Conservation (phyloP, 441 rosid genomes). For the Populus hybrid region DNA sequence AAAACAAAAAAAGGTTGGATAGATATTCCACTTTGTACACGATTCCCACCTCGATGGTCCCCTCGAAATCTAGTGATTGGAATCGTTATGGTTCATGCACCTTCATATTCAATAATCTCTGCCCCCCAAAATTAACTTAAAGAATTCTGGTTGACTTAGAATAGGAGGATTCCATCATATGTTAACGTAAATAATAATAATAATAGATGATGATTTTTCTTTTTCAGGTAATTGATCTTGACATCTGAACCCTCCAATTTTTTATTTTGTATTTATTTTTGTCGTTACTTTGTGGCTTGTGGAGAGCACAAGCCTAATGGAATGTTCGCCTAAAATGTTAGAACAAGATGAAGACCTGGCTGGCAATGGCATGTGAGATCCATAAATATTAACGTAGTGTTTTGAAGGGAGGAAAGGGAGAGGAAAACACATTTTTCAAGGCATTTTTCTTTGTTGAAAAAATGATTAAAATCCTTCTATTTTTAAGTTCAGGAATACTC, state of each 20-base stretch:
- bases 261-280: too few species aligned
- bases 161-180: neutral
- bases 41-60: neutral
- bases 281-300: neutral
- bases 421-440: too few species aligned
- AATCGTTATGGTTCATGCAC: neutral
- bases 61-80: neutral
- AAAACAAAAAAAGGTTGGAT: neutral
- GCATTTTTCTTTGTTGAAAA: too few species aligned
- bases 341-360: neutral
- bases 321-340: neutral
- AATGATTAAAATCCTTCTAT: too few species aligned
- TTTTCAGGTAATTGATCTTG: too few species aligned
- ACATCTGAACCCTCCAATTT: too few species aligned
- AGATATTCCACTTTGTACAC: neutral
- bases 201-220: too few species aligned
- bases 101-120: neutral
- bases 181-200: too few species aligned
- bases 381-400: neutral
- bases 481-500: too few species aligned
- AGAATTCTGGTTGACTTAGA: neutral
- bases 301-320: neutral
- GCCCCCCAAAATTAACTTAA: neutral
- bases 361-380: neutral
- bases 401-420: too few species aligned